phyloP scores from a whole-genome alignment of 306 rosid species.

The Macrotyloma uniflorum region DNA sequence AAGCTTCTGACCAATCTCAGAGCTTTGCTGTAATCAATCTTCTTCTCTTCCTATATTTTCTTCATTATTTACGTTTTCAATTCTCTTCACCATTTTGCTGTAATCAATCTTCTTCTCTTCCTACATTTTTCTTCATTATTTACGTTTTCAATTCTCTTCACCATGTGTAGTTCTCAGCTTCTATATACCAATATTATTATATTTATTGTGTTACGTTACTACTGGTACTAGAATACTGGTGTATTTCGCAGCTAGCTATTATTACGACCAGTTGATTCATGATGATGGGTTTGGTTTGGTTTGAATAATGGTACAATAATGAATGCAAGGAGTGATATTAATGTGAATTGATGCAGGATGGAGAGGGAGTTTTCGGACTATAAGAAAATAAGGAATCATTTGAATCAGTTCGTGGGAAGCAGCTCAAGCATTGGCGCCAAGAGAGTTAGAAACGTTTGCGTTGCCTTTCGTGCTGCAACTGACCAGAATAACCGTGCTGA shows the following conservation, averaged over 20 bases:
- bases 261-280: not conserved
- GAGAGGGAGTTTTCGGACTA: conserved; percentile 73
- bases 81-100: not conserved
- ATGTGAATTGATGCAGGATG: conserved; percentile 46
- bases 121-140: not conserved
- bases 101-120: not conserved
- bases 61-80: not conserved
- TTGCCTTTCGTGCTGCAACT: conserved; percentile 89
- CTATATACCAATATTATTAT: too few species aligned
- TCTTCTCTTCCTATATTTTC: not conserved
- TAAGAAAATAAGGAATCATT: conserved; percentile 83
- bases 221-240: not conserved
- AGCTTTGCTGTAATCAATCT: conserved; percentile 70
- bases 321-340: not conserved
- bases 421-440: conserved; percentile 98
- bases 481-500: conserved; percentile 82
- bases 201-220: not conserved
- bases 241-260: too few species aligned
- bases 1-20: conserved; percentile 81
- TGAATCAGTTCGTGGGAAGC: conserved; percentile 95
- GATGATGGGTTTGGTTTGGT: not conserved
- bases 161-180: too few species aligned
- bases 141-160: not conserved
- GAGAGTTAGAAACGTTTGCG: conserved; percentile 80
- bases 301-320: not conserved